These are phyloP conservation scores for Phylloporus rhodoxanthus DNA, from an alignment of 768 basidiomycete genomes.

Conservation along the genomic window DNA sequence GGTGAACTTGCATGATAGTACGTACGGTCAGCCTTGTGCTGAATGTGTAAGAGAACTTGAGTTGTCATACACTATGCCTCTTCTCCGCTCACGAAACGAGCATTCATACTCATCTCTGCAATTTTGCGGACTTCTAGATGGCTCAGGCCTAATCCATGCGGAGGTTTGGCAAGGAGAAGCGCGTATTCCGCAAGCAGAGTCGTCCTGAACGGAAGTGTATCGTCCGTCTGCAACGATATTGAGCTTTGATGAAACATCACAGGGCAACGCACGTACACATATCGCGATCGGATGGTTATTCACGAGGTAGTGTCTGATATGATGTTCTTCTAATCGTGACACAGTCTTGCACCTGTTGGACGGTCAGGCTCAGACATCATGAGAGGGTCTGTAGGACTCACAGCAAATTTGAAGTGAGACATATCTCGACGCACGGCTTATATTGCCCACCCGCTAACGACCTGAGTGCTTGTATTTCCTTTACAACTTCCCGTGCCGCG, in stretches of 20 bases:
- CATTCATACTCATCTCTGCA: conserved; percentile 56
- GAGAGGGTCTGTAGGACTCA: conserved; percentile 31
- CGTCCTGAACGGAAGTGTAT: conserved; percentile 71
- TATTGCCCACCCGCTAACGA: conserved; percentile 24
- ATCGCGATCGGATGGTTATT: conserved; percentile 66
- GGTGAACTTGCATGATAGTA: too few species aligned
- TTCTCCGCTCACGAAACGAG: conserved; percentile 15
- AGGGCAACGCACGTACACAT: conserved; percentile 46
- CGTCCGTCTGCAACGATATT: conserved; percentile 60
- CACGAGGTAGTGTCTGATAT: conserved; percentile 61
- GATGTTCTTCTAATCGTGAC: conserved; percentile 57
- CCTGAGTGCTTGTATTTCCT: conserved; percentile 18
- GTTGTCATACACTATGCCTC: neutral
- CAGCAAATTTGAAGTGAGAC: conserved; percentile 74
- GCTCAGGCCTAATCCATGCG: conserved; percentile 63
- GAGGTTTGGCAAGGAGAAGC: conserved; percentile 64
- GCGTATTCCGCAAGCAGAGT: conserved; percentile 76
- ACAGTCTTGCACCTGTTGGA: conserved; percentile 62
- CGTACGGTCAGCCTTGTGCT: too few species aligned
- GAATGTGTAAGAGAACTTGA: too few species aligned
- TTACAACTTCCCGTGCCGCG: conserved; percentile 18
- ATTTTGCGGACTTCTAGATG: conserved; percentile 51
- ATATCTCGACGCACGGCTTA: conserved; percentile 69
- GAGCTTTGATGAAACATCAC: neutral
- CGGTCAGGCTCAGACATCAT: neutral